Evolutionary conservation across 2,329 filamentous ascomycete species (phyloP).

Genomic region (Nectriaceae sp.): DNA sequence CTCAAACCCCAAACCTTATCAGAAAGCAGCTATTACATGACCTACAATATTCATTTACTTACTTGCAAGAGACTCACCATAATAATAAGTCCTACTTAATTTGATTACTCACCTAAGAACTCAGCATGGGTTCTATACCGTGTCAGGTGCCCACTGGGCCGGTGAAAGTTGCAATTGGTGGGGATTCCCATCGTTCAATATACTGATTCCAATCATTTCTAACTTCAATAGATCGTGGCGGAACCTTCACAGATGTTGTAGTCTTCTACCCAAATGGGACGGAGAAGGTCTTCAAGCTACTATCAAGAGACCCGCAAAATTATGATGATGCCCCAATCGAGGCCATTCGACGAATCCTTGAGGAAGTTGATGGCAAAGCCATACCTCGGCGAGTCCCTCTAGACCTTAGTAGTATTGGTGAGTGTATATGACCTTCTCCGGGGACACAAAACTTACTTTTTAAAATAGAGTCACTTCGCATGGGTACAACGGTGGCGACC

Average conservation of each 20-base stretch:
- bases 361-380: neutral
- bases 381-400: neutral
- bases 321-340: conserved; percentile 74
- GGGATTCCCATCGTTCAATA: no score
- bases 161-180: no score
- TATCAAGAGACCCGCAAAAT: conserved; percentile 63
- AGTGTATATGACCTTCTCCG: neutral
- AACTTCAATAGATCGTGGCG: conserved; percentile 11
- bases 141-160: no score
- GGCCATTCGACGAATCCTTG: conserved; percentile 14
- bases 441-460: neutral
- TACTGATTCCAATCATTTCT: no score
- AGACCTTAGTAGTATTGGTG: neutral
- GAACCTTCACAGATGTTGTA: conserved; percentile 11
- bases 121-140: no score
- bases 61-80: no score
- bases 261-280: conserved; percentile 5
- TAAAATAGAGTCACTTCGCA: neutral
- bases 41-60: no score
- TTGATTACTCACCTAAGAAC: no score
- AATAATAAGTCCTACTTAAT: no score
- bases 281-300: conserved; percentile 12
- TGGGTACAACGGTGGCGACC: neutral
- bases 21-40: no score
- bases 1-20: no score